Conservation (phyloP, 495 filamentous ascomycete genomes). For the Thermochaetoides thermophila region DNA sequence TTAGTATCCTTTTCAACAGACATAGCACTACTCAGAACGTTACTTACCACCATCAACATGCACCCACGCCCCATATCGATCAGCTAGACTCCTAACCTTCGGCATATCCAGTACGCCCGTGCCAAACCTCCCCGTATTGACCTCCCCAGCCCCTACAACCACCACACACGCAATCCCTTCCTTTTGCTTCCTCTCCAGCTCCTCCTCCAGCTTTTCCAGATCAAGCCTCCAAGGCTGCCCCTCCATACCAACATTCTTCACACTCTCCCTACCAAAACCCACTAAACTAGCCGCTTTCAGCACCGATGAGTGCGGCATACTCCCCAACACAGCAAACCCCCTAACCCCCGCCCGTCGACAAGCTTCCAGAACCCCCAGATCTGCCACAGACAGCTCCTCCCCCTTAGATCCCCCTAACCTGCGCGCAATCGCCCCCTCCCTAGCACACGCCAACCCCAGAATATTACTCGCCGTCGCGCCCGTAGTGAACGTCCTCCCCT, state of each 20-base stretch:
- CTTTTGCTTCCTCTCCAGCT: constrained; percentile 31
- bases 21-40: not conserved
- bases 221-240: constrained; percentile 53
- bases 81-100: constrained; percentile 50
- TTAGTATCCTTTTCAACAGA: constrained; percentile 3
- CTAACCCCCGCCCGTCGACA: constrained; percentile 46
- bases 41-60: constrained; percentile 66
- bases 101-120: constrained; percentile 46
- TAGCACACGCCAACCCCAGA: constrained; percentile 61
- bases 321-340: constrained; percentile 62
- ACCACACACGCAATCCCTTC: constrained; percentile 56
- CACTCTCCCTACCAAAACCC: constrained; percentile 58
- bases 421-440: constrained; percentile 47
- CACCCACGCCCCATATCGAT: constrained; percentile 67
- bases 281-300: constrained; percentile 68
- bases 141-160: constrained; percentile 68
- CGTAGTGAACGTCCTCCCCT: constrained; percentile 66
- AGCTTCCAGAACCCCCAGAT: constrained; percentile 52
- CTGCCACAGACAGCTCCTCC: constrained; percentile 37
- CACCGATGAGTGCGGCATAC: constrained; percentile 69
- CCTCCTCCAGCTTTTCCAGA: constrained; percentile 36
- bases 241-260: constrained; percentile 41
- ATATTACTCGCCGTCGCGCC: constrained; percentile 81
- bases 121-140: constrained; percentile 81
- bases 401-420: constrained; percentile 15